Evolutionary conservation across 192 early-diverging fungal genomes (phyloP).

Genomic region (Coemansia sp.): DNA sequence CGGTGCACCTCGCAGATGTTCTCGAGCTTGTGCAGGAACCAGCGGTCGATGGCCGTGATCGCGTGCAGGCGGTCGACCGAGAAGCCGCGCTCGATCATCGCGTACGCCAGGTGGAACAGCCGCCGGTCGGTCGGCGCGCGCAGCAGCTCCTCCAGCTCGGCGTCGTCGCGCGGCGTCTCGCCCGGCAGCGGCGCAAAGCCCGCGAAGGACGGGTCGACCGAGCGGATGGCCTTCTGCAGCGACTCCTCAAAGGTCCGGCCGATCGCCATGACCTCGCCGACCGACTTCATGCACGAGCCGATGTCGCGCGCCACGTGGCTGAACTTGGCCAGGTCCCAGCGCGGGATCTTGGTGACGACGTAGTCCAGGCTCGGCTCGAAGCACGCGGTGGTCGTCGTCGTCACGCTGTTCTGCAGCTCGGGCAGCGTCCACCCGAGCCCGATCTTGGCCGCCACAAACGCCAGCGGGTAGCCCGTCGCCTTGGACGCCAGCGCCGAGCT

Average conservation of each 20-base stretch:
- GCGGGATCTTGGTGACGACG: constrained; percentile 94
- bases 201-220: constrained; percentile 88
- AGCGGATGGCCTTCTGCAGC: constrained; percentile 95
- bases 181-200: constrained; percentile 71
- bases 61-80: constrained; percentile 77
- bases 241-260: constrained; percentile 96
- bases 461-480: constrained; percentile 97
- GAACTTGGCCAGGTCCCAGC: constrained; percentile 97
- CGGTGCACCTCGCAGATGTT: constrained; percentile 72
- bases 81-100: constrained; percentile 79
- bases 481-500: constrained; percentile 90
- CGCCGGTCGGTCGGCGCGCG: constrained; percentile 77
- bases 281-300: constrained; percentile 92
- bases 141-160: constrained; percentile 67
- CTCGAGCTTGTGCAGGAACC: constrained; percentile 89
- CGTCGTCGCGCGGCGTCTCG: constrained; percentile 29
- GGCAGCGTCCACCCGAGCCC: constrained; percentile 87
- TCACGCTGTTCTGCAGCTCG: constrained; percentile 88
- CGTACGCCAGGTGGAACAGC: constrained; percentile 81
- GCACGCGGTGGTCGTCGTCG: constrained; percentile 92
- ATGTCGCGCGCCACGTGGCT: constrained; percentile 84
- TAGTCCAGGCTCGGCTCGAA: constrained; percentile 98
- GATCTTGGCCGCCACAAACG: constrained; percentile 98
- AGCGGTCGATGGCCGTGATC: constrained; percentile 86
- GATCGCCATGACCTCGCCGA: constrained; percentile 99